These are phyloP conservation scores for Neonectria ditissima DNA, from an alignment of 2,329 filamentous ascomycete genomes.

Conservation along the genomic window DNA sequence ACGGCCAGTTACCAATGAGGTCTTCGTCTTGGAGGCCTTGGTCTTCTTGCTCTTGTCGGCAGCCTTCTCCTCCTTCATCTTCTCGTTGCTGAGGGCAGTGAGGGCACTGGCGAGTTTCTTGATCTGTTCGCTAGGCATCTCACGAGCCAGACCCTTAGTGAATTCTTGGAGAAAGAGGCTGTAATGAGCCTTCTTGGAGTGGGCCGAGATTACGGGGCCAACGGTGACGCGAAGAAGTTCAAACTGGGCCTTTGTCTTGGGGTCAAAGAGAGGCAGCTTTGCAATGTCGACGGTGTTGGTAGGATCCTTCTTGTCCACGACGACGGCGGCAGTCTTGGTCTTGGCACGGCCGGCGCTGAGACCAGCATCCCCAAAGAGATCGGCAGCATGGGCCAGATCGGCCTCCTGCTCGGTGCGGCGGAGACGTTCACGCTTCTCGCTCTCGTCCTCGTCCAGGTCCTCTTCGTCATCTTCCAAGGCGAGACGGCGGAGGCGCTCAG, in stretches of 20 bases:
- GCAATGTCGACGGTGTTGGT: conserved; percentile 84
- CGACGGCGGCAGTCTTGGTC: conserved; percentile 73
- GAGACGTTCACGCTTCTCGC: conserved; percentile 78
- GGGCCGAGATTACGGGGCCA: conserved; percentile 79
- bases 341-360: conserved; percentile 74
- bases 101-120: conserved; percentile 93
- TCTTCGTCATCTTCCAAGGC: conserved; percentile 67
- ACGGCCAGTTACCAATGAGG: conserved; percentile 77
- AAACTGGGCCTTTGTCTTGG: conserved; percentile 88
- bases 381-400: conserved; percentile 89
- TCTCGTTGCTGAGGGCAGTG: conserved; percentile 95
- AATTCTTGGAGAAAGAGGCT: conserved; percentile 92
- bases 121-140: conserved; percentile 91
- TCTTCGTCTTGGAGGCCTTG: conserved; percentile 97
- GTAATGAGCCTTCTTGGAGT: conserved; percentile 92
- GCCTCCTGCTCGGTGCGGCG: conserved; percentile 85
- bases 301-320: conserved; percentile 79
- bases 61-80: conserved; percentile 98
- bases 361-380: conserved; percentile 85
- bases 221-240: conserved; percentile 81
- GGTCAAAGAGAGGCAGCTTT: conserved; percentile 86
- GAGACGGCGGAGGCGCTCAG: conserved; percentile 66
- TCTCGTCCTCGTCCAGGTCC: conserved; percentile 79
- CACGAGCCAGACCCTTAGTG: conserved; percentile 85
- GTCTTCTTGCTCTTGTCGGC: conserved; percentile 97